Evolutionary conservation across 208 protist species (phyloP).

Genomic region (Acanthamoeba triangularis): DNA sequence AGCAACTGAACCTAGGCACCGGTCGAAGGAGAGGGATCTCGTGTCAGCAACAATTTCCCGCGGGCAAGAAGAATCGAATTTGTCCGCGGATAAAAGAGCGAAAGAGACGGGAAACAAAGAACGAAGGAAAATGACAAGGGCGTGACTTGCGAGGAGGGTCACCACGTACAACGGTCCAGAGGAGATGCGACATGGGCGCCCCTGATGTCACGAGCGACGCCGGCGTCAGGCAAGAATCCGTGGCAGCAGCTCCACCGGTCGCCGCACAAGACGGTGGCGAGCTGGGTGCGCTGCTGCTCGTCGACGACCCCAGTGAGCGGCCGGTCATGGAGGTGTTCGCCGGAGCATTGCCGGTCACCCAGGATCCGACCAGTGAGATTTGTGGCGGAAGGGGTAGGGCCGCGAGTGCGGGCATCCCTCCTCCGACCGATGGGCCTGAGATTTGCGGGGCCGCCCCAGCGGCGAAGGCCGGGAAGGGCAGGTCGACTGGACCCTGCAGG

Average conservation of each 20-base stretch:
- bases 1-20: background rate
- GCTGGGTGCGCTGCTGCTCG: background rate
- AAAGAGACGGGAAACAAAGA: background rate
- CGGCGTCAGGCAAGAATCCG: background rate
- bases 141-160: background rate
- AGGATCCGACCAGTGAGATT: background rate
- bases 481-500: background rate
- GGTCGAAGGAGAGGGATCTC: background rate
- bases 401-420: background rate
- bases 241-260: too few relatives aligned
- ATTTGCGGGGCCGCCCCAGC: background rate
- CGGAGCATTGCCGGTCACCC: background rate
- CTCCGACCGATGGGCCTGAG: too few relatives aligned
- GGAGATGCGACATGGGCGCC: background rate
- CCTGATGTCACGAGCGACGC: background rate
- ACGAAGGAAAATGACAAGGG: background rate
- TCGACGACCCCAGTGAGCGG: background rate
- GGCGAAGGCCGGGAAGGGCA: background rate
- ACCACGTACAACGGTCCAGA: background rate
- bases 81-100: background rate
- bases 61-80: too few relatives aligned
- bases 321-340: background rate
- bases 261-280: background rate
- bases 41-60: too few relatives aligned
- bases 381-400: background rate